Evolutionary conservation across 1,139 yeast species (phyloP).

Genomic region (Zhuliangozyma parablackwelliae): DNA sequence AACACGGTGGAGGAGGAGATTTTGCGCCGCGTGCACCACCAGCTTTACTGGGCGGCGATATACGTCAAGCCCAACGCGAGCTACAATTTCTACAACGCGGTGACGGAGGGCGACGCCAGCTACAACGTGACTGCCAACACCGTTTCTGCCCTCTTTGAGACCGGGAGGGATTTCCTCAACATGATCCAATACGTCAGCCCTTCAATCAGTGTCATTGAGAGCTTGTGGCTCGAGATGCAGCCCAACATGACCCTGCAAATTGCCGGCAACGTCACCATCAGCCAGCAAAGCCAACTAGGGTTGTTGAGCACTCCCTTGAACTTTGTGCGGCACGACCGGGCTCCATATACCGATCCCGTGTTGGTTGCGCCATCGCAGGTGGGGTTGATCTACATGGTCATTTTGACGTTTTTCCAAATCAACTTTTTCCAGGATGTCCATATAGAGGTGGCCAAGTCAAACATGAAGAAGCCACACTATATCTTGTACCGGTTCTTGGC

Average conservation of each 20-base stretch:
- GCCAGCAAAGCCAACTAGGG: constrained; percentile 11
- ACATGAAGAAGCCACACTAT: constrained; percentile 26
- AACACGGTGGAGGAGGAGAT: constrained; percentile 30
- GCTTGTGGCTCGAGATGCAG: constrained; percentile 8
- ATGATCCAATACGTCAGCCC: constrained; percentile 4
- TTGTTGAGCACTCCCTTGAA: constrained; percentile 31
- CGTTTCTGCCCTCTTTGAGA: constrained; percentile 28
- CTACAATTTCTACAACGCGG: constrained; percentile 23
- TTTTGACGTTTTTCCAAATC: constrained; percentile 57
- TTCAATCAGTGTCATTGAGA: constrained; percentile 10
- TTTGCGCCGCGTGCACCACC: constrained; percentile 36
- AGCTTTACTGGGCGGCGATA: constrained; percentile 41
- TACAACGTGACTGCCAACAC: constrained; percentile 26
- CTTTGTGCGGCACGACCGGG: constrained; percentile 41
- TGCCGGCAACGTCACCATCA: constrained; percentile 6
- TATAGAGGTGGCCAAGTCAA: constrained; percentile 33
- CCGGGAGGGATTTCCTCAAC: constrained; percentile 32
- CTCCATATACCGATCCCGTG: constrained; percentile 48
- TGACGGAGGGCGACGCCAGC: constrained; percentile 19
- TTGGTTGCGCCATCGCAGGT: constrained; percentile 65
- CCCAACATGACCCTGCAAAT: constrained; percentile 5
- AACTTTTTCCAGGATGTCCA: constrained; percentile 56
- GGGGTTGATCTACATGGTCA: constrained; percentile 71
- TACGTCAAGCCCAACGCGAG: constrained; percentile 39
- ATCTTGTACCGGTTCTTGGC: constrained; percentile 27